Conservation (phyloP, 345 rosid genomes). For the Euphorbia pulcherrima region DNA sequence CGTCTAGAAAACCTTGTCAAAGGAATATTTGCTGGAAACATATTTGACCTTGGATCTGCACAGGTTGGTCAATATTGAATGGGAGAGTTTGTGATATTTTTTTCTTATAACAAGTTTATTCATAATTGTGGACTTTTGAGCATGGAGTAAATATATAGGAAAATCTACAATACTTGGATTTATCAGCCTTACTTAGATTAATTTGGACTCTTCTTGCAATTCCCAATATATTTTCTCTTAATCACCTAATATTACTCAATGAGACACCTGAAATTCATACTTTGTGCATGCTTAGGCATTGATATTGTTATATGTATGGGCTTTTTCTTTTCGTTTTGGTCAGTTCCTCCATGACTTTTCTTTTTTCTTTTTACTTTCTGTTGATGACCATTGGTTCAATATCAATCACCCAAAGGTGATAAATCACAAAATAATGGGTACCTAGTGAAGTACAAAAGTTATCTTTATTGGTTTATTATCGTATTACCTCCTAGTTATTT, state of each 20-base stretch:
- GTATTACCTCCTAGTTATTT: neutral
- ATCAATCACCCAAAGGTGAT: neutral
- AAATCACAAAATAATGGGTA: neutral
- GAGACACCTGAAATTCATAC: neutral
- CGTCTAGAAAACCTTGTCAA: constrained; percentile 67
- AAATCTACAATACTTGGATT: neutral
- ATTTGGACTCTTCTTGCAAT: neutral
- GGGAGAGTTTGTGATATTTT: constrained; percentile 2
- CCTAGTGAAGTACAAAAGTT: neutral
- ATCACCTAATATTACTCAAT: neutral
- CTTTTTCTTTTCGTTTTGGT: neutral
- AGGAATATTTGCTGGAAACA: constrained; percentile 96
- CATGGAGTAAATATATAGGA: neutral
- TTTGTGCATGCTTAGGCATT: neutral
- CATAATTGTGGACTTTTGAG: neutral
- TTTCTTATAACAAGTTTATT: constrained; percentile 1
- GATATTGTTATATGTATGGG: neutral
- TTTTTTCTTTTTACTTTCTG: neutral
- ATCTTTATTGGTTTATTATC: neutral
- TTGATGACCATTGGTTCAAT: neutral
- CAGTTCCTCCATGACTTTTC: too few relatives aligned
- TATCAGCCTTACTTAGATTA: neutral
- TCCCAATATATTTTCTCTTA: neutral
- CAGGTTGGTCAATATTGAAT: constrained; percentile 46
- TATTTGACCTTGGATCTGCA: constrained; percentile 96